These are phyloP conservation scores for Articulospora tetracladia DNA, from an alignment of 495 filamentous ascomycete genomes.

Conservation along the genomic window DNA sequence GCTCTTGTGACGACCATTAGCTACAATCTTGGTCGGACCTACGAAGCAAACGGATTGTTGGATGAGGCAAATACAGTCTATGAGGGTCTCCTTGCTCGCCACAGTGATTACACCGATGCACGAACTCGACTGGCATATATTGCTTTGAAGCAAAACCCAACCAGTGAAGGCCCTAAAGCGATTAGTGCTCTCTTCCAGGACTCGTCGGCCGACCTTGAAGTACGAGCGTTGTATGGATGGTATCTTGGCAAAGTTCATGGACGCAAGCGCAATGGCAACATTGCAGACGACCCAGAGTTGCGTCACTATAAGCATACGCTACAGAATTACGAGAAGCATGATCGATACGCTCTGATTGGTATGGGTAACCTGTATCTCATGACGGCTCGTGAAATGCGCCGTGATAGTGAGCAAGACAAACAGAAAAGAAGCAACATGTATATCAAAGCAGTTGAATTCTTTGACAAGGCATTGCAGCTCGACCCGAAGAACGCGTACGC, in stretches of 20 bases:
- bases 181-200: slow-evolving; percentile 78
- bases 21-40: slow-evolving; percentile 95
- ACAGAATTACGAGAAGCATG: slow-evolving; percentile 92
- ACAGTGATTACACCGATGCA: slow-evolving; percentile 89
- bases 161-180: slow-evolving; percentile 78
- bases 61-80: slow-evolving; percentile 87
- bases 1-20: slow-evolving; percentile 89
- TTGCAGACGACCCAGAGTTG: slow-evolving; percentile 86
- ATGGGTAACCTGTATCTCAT: slow-evolving; percentile 93
- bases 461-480: slow-evolving; percentile 91
- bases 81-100: slow-evolving; percentile 73
- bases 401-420: slow-evolving; percentile 83
- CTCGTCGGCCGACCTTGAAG: slow-evolving; percentile 79
- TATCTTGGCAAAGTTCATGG: slow-evolving; percentile 73
- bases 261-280: slow-evolving; percentile 72
- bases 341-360: slow-evolving; percentile 86
- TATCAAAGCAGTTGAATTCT: slow-evolving; percentile 91
- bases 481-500: slow-evolving; percentile 94
- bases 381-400: slow-evolving; percentile 87
- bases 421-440: slow-evolving; percentile 85
- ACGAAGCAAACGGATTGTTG: slow-evolving; percentile 75
- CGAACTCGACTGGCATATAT: slow-evolving; percentile 85
- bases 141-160: slow-evolving; percentile 74
- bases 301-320: slow-evolving; percentile 94
- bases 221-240: slow-evolving; percentile 90